Conservation (phyloP, 2,329 filamentous ascomycete species). For the Cladosporium austrohemisphaericum region DNA sequence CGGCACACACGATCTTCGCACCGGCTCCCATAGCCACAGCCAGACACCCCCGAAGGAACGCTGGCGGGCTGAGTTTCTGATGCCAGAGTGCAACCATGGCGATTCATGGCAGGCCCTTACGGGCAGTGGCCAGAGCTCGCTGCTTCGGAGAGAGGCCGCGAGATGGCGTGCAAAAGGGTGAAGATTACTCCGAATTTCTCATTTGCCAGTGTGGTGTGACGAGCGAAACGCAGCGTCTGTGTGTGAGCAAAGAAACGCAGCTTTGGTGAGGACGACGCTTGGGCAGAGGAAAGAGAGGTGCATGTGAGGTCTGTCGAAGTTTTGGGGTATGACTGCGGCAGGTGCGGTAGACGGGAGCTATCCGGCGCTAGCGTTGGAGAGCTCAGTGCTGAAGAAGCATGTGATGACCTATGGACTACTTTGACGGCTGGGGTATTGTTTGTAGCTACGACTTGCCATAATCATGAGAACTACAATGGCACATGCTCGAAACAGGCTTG, state of each 20-base stretch:
- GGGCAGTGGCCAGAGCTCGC: conserved; percentile 60
- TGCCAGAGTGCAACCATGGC: conserved; percentile 81
- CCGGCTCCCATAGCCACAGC: conserved; percentile 74
- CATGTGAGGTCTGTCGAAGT: conserved; percentile 39
- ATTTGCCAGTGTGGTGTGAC: conserved; percentile 61
- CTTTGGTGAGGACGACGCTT: conserved; percentile 84
- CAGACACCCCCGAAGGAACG: conserved; percentile 30
- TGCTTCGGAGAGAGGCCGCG: conserved; percentile 13
- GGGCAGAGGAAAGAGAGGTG: conserved; percentile 41
- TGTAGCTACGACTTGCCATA: too few species aligned
- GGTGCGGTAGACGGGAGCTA: conserved; percentile 4
- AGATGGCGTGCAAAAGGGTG: conserved; percentile 42
- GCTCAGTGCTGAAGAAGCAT: too few species aligned
- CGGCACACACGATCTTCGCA: conserved; percentile 83
- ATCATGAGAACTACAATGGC: too few species aligned
- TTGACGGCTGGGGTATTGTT: too few species aligned
- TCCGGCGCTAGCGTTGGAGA: neutral
- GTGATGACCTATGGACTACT: too few species aligned
- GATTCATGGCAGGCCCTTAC: conserved; percentile 78
- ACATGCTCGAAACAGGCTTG: too few species aligned
- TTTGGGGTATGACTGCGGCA: conserved; percentile 8
- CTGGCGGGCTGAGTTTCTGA: conserved; percentile 72
- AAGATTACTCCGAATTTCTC: conserved; percentile 99
- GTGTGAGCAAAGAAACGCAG: conserved; percentile 95
- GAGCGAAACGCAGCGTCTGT: conserved; percentile 44